A percentile compares a stretch with the other conserved stretches of the same genome.
These are phyloP conservation scores for Clitopilus hobsonii DNA, from an alignment of 768 basidiomycete species.

Conservation along the genomic window DNA sequence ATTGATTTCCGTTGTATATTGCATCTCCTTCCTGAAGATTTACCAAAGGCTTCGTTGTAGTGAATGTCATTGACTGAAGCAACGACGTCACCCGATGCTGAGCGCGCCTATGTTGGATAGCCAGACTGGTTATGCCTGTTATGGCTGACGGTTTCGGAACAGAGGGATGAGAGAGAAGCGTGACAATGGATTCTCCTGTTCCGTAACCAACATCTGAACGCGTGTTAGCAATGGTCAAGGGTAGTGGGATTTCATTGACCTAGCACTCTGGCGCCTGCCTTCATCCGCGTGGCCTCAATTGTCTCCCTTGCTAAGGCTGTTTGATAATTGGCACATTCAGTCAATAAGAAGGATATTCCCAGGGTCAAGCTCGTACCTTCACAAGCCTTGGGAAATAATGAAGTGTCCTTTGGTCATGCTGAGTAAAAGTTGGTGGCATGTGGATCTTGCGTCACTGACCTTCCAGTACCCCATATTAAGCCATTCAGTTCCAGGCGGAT, in stretches of 20 bases:
- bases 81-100: slow-evolving; percentile 31
- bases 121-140: slow-evolving; percentile 55
- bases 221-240: slow-evolving; percentile 1
- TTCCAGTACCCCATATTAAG: slow-evolving; percentile 71
- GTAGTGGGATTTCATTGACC: slow-evolving; percentile 30
- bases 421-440: neutral
- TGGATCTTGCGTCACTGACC: slow-evolving; percentile 26
- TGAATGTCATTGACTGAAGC: slow-evolving; percentile 12
- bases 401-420: slow-evolving; percentile 31
- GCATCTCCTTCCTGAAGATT: slow-evolving; percentile 47
- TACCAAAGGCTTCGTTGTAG: slow-evolving; percentile 28
- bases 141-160: slow-evolving; percentile 43
- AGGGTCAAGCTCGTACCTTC: slow-evolving; percentile 33
- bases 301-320: slow-evolving; percentile 47
- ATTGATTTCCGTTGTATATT: slow-evolving; percentile 26
- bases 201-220: slow-evolving; percentile 61
- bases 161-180: slow-evolving; percentile 42
- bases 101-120: slow-evolving; percentile 43
- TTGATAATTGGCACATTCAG: neutral
- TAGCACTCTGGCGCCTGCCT: slow-evolving; percentile 41
- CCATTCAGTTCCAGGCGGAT: slow-evolving; percentile 55
- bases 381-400: slow-evolving; percentile 54
- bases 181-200: slow-evolving; percentile 59
- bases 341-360: neutral
- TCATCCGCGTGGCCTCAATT: slow-evolving; percentile 34